Evolutionary conservation across 2,329 filamentous ascomycete species (phyloP), one percentile per base, ranked within the genome.

Genomic region (Albifimbria verrucaria): DNA sequence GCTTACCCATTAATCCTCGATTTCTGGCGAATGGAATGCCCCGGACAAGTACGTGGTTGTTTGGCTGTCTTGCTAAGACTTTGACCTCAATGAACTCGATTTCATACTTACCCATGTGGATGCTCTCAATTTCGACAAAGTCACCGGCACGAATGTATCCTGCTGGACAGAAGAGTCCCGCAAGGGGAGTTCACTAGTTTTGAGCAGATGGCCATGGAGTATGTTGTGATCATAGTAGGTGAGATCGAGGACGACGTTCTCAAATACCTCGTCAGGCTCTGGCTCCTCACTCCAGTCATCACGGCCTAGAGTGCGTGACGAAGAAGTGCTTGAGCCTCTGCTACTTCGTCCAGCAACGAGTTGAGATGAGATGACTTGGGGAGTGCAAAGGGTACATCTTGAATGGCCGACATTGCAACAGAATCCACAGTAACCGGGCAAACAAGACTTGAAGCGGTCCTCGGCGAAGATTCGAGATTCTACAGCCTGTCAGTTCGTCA

Each of bases 1-100:
- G 59, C 42, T 70, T 68, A 0, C 69, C 74, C 4, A 60, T 48
- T 17, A 77, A 56, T 0, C 68, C 61, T 0, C 68, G 58, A 0
- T 66, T 69, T 17, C 74, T 65, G 0, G 67, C 59, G 22, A 72
- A 75, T 0, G 72, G 70, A 0, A 69, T 56, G 0, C 77, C 77
- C 2, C 72, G 68, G 7, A 78, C 56, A 1, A 58, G 60, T n/a
- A 64, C 49, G 0, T 61, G 50, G 0, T 66, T 62, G 0, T 50
- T 49, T 0, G 26, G 42, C 25, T 64, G 48, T 23, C 69, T 58
- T 20, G 77, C 65, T 39, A 82, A 74, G 1, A 61, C 56, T 45
- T 71, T 70, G 62, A 82, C 75, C 53, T 72, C 59, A 24, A 80
- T 66, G 51, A 72, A 73, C 2, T 69, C 45, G 5, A 75, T 59